These are phyloP conservation scores for Didymosphaeria variabile DNA, from an alignment of 2,329 filamentous ascomycete species.

Conservation along the genomic window DNA sequence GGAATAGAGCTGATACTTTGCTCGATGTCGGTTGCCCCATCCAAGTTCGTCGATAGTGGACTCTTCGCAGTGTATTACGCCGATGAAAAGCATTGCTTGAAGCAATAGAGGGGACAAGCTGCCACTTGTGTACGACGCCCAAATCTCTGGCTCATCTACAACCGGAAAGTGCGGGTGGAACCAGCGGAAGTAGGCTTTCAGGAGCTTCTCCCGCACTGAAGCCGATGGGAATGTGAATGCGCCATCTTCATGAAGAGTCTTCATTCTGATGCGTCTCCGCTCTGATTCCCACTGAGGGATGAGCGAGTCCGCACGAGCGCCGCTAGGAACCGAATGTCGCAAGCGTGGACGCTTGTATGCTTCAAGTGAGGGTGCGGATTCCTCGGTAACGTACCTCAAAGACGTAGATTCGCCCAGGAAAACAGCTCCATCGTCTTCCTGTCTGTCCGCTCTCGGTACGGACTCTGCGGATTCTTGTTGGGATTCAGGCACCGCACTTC, in stretches of 20 bases:
- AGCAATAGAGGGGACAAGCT: conserved; percentile 61
- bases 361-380: conserved; percentile 43
- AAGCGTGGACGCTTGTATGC: conserved; percentile 28
- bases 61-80: conserved; percentile 63
- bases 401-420: conserved; percentile 61
- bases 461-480: conserved; percentile 18
- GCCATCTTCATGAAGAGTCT: conserved; percentile 50
- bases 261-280: conserved; percentile 47
- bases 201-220: conserved; percentile 53
- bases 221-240: conserved; percentile 58
- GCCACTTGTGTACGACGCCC: conserved; percentile 50
- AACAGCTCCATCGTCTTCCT: conserved; percentile 37
- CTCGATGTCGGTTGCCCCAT: conserved; percentile 59
- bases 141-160: conserved; percentile 58
- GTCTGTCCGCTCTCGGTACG: conserved; percentile 26
- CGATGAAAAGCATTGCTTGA: conserved; percentile 65
- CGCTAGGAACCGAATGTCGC: conserved; percentile 46
- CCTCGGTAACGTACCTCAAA: conserved; percentile 58
- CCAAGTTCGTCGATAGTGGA: conserved; percentile 56
- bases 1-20: conserved; percentile 61
- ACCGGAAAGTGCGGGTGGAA: conserved; percentile 67
- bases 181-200: conserved; percentile 64
- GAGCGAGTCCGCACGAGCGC: conserved; percentile 45
- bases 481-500: not conserved
- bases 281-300: conserved; percentile 49